Conservation (phyloP, 2,329 filamentous ascomycete genomes). For the Myotisia sp. region DNA sequence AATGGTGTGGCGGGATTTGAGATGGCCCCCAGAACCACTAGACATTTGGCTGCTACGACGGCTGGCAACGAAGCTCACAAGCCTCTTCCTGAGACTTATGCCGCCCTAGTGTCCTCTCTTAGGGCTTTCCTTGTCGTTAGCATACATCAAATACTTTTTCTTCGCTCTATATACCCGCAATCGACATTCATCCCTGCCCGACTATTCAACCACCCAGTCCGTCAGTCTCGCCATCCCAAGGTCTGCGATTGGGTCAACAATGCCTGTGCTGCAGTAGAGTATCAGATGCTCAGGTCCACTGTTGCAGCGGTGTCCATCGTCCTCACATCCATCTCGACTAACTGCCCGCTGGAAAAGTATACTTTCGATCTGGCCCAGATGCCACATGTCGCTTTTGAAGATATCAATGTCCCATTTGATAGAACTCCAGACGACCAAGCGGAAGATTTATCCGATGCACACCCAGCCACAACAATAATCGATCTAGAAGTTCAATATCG, state of each 20-base stretch:
- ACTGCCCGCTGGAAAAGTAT: constrained; percentile 44
- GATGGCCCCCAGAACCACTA: too few species aligned
- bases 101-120: constrained; percentile 54
- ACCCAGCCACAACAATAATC: constrained; percentile 13
- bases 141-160: constrained; percentile 74
- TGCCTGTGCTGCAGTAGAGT: constrained; percentile 56
- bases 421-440: constrained; percentile 10
- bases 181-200: constrained; percentile 63
- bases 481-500: constrained; percentile 38
- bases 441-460: background rate
- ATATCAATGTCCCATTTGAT: constrained; percentile 40
- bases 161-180: constrained; percentile 63
- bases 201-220: constrained; percentile 71
- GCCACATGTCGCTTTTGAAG: constrained; percentile 34
- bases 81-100: constrained; percentile 36
- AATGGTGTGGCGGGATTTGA: too few species aligned
- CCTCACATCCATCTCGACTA: constrained; percentile 38
- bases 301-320: constrained; percentile 44
- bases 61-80: constrained; percentile 11
- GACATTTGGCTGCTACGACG: too few species aligned
- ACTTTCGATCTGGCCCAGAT: constrained; percentile 46
- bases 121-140: constrained; percentile 66
- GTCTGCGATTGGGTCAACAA: constrained; percentile 78
- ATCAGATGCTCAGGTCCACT: constrained; percentile 50
- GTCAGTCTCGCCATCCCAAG: constrained; percentile 71